Evolutionary conservation across 306 rosid species (phyloP).

Genomic region (Lathyrus aphaca): DNA sequence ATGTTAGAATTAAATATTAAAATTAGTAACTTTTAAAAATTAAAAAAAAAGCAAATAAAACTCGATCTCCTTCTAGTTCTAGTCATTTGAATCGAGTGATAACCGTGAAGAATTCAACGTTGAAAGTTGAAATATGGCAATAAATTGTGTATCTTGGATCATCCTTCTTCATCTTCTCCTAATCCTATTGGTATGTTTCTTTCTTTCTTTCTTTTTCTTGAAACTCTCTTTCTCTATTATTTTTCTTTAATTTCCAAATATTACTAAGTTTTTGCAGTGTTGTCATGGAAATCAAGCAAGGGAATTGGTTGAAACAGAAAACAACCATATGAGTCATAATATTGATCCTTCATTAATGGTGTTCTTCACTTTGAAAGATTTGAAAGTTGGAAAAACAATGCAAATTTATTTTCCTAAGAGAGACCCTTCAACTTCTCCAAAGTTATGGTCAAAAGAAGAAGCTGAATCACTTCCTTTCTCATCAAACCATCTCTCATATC

Average conservation of each 20-base stretch:
- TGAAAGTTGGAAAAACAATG: conserved; percentile 57
- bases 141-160: conserved; percentile 28
- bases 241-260: background rate
- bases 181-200: conserved; percentile 39
- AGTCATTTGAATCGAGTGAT: background rate
- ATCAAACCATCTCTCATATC: conserved; percentile 47
- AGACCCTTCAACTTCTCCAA: conserved; percentile 59
- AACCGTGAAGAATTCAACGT: background rate
- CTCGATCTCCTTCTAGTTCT: too few relatives aligned
- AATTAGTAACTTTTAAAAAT: too few relatives aligned
- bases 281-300: conserved; percentile 32
- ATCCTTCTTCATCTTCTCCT: conserved; percentile 48
- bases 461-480: conserved; percentile 69
- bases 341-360: conserved; percentile 54
- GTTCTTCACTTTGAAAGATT: conserved; percentile 65
- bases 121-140: conserved; percentile 40
- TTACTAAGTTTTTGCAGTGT: conserved; percentile 39
- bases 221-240: conserved; percentile 12
- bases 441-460: conserved; percentile 49
- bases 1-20: too few relatives aligned
- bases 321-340: conserved; percentile 30
- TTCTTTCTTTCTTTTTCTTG: background rate
- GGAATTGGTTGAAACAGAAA: conserved; percentile 29
- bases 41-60: too few relatives aligned
- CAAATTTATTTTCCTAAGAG: conserved; percentile 67